Evolutionary conservation across 805 yeast genomes (phyloP).

Genomic region (Candida oleophila): DNA sequence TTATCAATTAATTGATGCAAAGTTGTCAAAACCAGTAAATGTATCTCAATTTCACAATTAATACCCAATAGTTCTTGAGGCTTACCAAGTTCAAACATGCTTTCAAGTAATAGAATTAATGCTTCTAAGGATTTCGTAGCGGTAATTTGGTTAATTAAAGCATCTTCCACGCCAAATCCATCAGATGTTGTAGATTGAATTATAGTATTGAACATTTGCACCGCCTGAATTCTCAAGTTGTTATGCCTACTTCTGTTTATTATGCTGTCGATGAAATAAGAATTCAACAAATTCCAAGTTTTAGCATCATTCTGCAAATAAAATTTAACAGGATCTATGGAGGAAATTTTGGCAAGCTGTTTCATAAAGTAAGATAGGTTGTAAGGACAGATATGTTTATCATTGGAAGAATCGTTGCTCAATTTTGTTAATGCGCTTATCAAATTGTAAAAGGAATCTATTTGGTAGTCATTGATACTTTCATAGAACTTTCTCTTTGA

Average conservation of each 20-base stretch:
- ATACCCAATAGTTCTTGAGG: conserved; percentile 46
- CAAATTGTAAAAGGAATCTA: conserved; percentile 48
- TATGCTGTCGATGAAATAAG: conserved; percentile 46
- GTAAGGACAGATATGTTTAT: conserved; percentile 43
- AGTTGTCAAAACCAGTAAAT: conserved; percentile 59
- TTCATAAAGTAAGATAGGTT: conserved; percentile 56
- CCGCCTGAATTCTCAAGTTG: conserved; percentile 47
- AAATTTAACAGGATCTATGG: conserved; percentile 53
- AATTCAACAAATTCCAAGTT: conserved; percentile 49
- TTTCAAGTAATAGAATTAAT: conserved; percentile 43
- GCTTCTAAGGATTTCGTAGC: conserved; percentile 52
- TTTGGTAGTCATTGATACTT: conserved; percentile 56
- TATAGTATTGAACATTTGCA: conserved; percentile 52
- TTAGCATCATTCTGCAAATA: conserved; percentile 37
- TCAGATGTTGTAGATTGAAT: conserved; percentile 39
- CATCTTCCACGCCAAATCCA: conserved; percentile 32
- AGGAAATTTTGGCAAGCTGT: conserved; percentile 51
- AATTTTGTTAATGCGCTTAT: conserved; percentile 46
- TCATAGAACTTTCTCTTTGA: conserved; percentile 63
- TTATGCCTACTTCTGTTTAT: conserved; percentile 39
- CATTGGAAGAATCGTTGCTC: conserved; percentile 23
- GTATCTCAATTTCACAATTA: conserved; percentile 67
- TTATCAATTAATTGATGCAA: conserved; percentile 74
- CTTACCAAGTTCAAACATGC: conserved; percentile 35
- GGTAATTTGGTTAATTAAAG: conserved; percentile 25